Percentiles rank a stretch among this genome's conserved stretches.
These are phyloP conservation scores for Dioscorea zingiberensis DNA, from an alignment of 106 monocot genomes.

Conservation along the genomic window DNA sequence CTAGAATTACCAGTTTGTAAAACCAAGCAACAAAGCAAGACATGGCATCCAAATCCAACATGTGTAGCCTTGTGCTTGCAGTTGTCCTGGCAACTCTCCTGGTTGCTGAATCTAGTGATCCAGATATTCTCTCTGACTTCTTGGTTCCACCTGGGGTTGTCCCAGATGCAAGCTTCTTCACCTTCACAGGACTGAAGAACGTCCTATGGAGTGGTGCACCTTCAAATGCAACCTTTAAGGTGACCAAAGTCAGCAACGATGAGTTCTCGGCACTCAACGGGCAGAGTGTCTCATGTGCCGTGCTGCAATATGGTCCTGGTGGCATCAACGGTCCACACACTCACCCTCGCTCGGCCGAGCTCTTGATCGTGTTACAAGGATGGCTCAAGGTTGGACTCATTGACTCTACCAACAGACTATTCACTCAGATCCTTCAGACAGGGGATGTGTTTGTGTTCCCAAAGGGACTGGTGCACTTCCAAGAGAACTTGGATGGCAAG, in stretches of 20 bases:
- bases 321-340: slow-evolving; percentile 12
- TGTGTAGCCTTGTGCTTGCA: neutral
- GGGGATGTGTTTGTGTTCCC: slow-evolving; percentile 10
- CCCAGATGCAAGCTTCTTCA: too few species aligned
- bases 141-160: too few species aligned
- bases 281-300: slow-evolving; percentile 5
- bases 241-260: too few species aligned
- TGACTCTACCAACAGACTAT: neutral
- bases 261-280: too few species aligned
- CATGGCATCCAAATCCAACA: neutral
- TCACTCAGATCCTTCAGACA: neutral
- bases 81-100: too few species aligned
- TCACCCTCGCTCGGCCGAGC: slow-evolving; percentile 17
- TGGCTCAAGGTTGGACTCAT: slow-evolving; percentile 1
- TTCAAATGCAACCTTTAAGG: too few species aligned
- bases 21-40: neutral
- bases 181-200: too few species aligned
- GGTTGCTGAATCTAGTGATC: too few species aligned
- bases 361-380: slow-evolving; percentile 3
- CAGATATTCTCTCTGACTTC: too few species aligned
- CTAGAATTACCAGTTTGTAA: too few species aligned
- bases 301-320: slow-evolving; percentile 3
- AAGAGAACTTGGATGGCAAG: neutral
- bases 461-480: slow-evolving; percentile 9
- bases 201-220: too few species aligned